phyloP scores from a whole-genome alignment of 306 rosid genomes.

The Amphicarpaea edgeworthii region DNA sequence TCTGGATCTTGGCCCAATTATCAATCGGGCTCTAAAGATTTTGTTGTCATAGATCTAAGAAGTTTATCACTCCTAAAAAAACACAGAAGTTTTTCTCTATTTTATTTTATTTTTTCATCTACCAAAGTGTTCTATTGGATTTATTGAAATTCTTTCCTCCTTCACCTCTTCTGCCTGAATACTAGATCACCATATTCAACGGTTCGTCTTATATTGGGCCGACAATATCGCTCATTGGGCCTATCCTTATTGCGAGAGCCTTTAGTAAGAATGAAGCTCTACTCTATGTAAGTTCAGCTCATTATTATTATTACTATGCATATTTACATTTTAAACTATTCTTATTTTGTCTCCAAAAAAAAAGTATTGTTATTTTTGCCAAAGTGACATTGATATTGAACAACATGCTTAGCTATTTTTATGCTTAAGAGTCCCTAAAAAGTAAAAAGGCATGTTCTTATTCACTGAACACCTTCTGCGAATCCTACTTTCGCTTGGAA shows the following conservation, averaged over 20 bases:
- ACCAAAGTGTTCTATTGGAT: too few relatives aligned
- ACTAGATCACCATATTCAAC: too few relatives aligned
- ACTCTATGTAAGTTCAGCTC: constrained; percentile 9
- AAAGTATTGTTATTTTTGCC: neutral
- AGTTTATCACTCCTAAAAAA: too few relatives aligned
- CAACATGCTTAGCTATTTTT: neutral
- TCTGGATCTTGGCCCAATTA: neutral
- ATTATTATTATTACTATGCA: neutral
- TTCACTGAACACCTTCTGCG: constrained; percentile 28
- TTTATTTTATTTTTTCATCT: too few relatives aligned
- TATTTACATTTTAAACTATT: neutral
- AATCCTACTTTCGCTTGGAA: neutral
- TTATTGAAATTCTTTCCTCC: too few relatives aligned
- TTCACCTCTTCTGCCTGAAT: too few relatives aligned
- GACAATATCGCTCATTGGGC: neutral
- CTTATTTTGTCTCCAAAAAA: neutral
- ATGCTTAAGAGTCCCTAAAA: neutral
- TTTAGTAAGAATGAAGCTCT: neutral
- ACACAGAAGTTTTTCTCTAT: too few relatives aligned
- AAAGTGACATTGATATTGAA: neutral
- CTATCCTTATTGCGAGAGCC: neutral
- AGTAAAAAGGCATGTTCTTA: neutral
- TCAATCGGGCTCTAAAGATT: neutral
- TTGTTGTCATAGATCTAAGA: too few relatives aligned
- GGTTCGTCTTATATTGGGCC: too few relatives aligned